Base-by-base conservation (phyloP, 768 basidiomycete species). In the Hygrophoropsis aurantiaca region DNA sequence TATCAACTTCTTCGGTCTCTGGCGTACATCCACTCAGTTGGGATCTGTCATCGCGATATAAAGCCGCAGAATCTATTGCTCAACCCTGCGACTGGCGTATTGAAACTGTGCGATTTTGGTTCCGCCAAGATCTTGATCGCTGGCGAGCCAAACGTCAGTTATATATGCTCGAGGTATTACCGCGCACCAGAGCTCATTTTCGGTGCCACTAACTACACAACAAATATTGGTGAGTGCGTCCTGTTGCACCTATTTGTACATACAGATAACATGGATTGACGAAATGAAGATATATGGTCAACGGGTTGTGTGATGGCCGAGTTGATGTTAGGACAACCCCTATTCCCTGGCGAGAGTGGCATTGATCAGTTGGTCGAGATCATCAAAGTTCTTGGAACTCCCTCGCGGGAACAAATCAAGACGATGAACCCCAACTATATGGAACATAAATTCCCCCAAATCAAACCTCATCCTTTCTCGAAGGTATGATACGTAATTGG, bases 351-450 rank as follows among this genome's bases (percentile, higher is more conserved):
- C 50, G 97, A 99, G 74, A 91, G 89, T 63, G 94, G 95, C 19
- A 99, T 99, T 61, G 97, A 99, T 72, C 97, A 99, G 73, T 68
- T 99, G 60, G 97, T 99, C 47, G 97, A 99, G 73, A 99, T 99
- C 59, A 99, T 99, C 85, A 99, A 99, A 70, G 94, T 99, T 36
- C 82, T 99, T 44, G 97, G 97, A 13, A 99, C 97, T 18, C 97
- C 97, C 2, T 94, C 97, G 49, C 78, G 95, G 57, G 97, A 98
- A 65, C 97, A 99, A 70, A 99, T 99, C 81, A 98, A 99, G 85
- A 98, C 97, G 57, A 99, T 99, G 97, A 99, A 99, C 71, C 97
- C 97, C 46, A 99, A 99, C 74, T 99, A 99, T 73, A 98, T 98
- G 97, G 97, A 99, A 66, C 97, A 99, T 82, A 97, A 98, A 72